Percentiles rank a stretch among this genome's conserved stretches.
These are phyloP conservation scores for Chaetomium strumarium DNA, from an alignment of 2,329 filamentous ascomycete genomes.

Conservation along the genomic window DNA sequence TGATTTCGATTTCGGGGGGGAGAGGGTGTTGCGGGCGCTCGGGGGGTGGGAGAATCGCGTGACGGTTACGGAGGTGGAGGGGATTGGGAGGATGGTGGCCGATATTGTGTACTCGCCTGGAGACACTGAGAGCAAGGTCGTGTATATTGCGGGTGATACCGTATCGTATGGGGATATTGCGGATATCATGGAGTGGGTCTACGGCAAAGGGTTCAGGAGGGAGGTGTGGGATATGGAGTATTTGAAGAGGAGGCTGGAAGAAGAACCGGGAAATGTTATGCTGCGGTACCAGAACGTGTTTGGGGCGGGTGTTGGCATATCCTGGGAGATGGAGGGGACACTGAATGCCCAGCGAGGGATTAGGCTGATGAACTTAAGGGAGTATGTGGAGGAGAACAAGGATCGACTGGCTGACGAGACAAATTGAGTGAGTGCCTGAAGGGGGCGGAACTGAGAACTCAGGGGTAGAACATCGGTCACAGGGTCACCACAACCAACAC, in stretches of 20 bases:
- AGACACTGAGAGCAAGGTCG: slow-evolving; percentile 35
- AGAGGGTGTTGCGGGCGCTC: slow-evolving; percentile 44
- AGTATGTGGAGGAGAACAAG: slow-evolving; percentile 27
- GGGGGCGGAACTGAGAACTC: no score
- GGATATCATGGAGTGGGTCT: slow-evolving; percentile 43
- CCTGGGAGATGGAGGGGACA: slow-evolving; percentile 50
- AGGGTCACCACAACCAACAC: no score
- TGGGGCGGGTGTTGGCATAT: slow-evolving; percentile 51
- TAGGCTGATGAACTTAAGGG: slow-evolving; percentile 35
- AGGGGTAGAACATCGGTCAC: no score
- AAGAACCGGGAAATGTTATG: slow-evolving; percentile 43
- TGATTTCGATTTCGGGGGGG: slow-evolving; percentile 38
- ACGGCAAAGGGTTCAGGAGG: slow-evolving; percentile 37
- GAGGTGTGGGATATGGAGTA: slow-evolving; percentile 44
- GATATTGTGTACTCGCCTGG: slow-evolving; percentile 45
- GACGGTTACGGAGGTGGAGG: slow-evolving; percentile 55
- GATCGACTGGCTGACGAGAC: neutral
- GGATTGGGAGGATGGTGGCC: slow-evolving; percentile 58
- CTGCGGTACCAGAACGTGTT: slow-evolving; percentile 59
- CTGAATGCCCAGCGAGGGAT: slow-evolving; percentile 48
- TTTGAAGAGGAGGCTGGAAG: slow-evolving; percentile 40
- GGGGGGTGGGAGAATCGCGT: slow-evolving; percentile 57
- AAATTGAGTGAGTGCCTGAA: no score
- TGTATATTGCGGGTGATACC: slow-evolving; percentile 59
- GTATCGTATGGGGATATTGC: slow-evolving; percentile 51